These are phyloP conservation scores for Penicillium sp. DNA, from an alignment of 2,329 filamentous ascomycete genomes.

Conservation along the genomic window DNA sequence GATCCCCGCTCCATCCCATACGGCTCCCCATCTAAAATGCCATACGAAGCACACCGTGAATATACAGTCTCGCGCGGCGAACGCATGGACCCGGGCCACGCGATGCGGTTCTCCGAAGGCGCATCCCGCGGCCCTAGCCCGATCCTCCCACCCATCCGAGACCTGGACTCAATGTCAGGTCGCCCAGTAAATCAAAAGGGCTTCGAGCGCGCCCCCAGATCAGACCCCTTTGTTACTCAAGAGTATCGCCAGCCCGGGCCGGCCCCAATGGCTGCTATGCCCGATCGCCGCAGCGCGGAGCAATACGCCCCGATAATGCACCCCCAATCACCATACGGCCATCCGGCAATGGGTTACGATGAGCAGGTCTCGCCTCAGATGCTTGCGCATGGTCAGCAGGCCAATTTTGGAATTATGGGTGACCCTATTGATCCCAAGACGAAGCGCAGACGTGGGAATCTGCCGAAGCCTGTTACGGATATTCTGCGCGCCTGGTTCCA, in stretches of 20 bases:
- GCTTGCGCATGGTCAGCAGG: slow-evolving; percentile 32
- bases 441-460: slow-evolving; percentile 71
- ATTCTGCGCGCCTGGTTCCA: slow-evolving; percentile 78
- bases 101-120: slow-evolving; percentile 23
- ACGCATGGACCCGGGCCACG: slow-evolving; percentile 25
- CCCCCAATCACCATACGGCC: slow-evolving; percentile 30
- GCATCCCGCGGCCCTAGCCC: slow-evolving; percentile 37
- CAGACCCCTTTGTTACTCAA: slow-evolving; percentile 27
- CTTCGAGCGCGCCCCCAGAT: slow-evolving; percentile 30
- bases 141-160: slow-evolving; percentile 40
- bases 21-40: slow-evolving; percentile 21
- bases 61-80: slow-evolving; percentile 24
- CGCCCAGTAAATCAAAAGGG: slow-evolving; percentile 25
- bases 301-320: slow-evolving; percentile 29
- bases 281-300: slow-evolving; percentile 27
- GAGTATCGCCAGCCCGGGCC: slow-evolving; percentile 26
- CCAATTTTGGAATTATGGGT: slow-evolving; percentile 42
- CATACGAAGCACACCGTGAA: slow-evolving; percentile 28
- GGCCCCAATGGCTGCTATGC: slow-evolving; percentile 20
- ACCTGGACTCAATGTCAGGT: slow-evolving; percentile 37
- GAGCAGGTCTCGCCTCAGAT: slow-evolving; percentile 35
- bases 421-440: slow-evolving; percentile 41
- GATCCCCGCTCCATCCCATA: slow-evolving; percentile 32
- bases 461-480: slow-evolving; percentile 88
- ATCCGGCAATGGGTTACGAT: slow-evolving; percentile 32